Conservation (phyloP, 345 rosid genomes). For the Melaleuca alternifolia region DNA sequence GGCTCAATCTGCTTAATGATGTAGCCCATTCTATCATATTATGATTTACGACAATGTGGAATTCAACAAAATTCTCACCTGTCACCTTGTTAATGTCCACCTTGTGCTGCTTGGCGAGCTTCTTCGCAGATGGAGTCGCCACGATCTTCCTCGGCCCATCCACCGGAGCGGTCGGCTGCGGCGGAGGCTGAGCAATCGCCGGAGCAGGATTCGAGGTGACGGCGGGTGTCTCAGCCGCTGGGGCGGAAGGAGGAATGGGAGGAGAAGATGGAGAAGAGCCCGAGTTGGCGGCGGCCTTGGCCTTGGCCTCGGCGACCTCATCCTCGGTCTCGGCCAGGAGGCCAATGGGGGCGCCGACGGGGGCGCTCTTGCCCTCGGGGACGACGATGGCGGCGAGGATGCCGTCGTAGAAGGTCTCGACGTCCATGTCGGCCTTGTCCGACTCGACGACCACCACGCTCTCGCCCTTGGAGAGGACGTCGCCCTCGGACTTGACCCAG, state of each 20-base stretch:
- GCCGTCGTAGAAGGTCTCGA: constrained; percentile 89
- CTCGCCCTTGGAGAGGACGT: constrained; percentile 78
- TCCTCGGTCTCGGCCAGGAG: constrained; percentile 79
- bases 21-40: background rate
- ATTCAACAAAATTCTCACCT: constrained; percentile 12
- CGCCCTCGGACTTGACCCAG: constrained; percentile 94
- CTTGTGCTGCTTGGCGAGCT: constrained; percentile 81
- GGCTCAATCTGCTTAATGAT: background rate
- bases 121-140: constrained; percentile 81
- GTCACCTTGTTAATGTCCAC: constrained; percentile 55
- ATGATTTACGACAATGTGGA: background rate
- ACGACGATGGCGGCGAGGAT: constrained; percentile 93
- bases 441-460: constrained; percentile 97
- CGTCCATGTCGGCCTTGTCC: constrained; percentile 98
- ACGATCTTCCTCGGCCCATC: constrained; percentile 44
- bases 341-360: constrained; percentile 82
- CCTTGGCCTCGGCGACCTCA: constrained; percentile 80
- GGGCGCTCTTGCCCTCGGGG: constrained; percentile 84
- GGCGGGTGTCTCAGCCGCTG: constrained; percentile 6
- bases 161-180: constrained; percentile 30
- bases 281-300: constrained; percentile 45
- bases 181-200: constrained; percentile 22
- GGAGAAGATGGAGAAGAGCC: constrained; percentile 21
- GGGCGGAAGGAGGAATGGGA: background rate
- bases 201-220: constrained; percentile 44